phyloP scores from a whole-genome alignment of 768 basidiomycete species.

The Hysterangium stoloniferum region DNA sequence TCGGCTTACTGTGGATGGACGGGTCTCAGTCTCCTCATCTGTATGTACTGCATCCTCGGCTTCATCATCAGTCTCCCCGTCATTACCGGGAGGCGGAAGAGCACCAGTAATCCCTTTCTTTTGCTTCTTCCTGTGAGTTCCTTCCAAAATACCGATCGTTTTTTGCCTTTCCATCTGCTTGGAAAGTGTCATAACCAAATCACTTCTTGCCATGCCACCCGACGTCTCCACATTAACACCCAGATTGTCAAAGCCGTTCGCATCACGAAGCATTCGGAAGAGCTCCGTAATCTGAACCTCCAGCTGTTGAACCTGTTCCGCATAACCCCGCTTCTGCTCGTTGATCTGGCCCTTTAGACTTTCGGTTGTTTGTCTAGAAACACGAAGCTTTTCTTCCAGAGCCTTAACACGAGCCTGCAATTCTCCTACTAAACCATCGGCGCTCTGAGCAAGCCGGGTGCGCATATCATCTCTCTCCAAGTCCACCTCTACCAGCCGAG shows the following conservation, averaged over 20 bases:
- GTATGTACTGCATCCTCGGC: constrained; percentile 22
- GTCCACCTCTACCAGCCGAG: constrained; percentile 54
- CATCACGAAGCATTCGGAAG: constrained; percentile 89
- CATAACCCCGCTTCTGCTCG: constrained; percentile 69
- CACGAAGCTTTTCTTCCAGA: constrained; percentile 67
- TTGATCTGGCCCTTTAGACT: constrained; percentile 72
- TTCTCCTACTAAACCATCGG: constrained; percentile 76
- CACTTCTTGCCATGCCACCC: constrained; percentile 67
- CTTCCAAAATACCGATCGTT: constrained; percentile 83
- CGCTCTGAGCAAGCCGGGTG: constrained; percentile 72
- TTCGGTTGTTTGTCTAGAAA: constrained; percentile 73
- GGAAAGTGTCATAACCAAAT: constrained; percentile 72
- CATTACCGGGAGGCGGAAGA: constrained; percentile 22
- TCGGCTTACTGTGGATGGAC: not conserved
- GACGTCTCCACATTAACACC: constrained; percentile 36
- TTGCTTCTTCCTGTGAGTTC: constrained; percentile 24
- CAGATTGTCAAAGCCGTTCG: constrained; percentile 68
- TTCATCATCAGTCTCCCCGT: constrained; percentile 19
- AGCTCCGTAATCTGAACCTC: constrained; percentile 91
- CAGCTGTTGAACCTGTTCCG: constrained; percentile 80
- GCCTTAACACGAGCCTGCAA: constrained; percentile 64
- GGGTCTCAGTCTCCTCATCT: constrained; percentile 28
- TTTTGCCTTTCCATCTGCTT: constrained; percentile 76
- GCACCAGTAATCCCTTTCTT: constrained; percentile 24
- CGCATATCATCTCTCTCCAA: constrained; percentile 79